Base-by-base conservation (phyloP, 805 yeast genomes). In the Jamesozyma lodderae region DNA sequence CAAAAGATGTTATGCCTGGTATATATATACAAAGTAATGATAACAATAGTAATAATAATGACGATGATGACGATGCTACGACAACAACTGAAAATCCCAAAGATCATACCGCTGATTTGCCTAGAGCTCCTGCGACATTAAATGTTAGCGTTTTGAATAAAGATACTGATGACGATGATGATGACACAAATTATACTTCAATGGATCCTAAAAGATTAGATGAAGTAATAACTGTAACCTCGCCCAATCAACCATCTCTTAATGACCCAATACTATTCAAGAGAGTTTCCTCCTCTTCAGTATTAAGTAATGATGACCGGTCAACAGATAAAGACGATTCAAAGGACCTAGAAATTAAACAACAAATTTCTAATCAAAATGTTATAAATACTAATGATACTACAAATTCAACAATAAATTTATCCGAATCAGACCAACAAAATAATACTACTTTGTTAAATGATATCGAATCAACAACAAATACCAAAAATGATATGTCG, bases 91-190 rank as follows among this genome's bases (percentile, higher is more conserved):
- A n/a, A n/a, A n/a, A n/a, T n/a, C n/a, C n/a, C n/a, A n/a, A n/a
- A n/a, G n/a, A n/a, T n/a, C n/a, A n/a, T n/a, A n/a, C n/a, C n/a
- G n/a, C 20, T 25, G 37, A 38, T 11, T 19, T 68, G 14, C 76
- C 75, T 6, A 53, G 75, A 21, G 56, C 64, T 45, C 69, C 72
- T 1, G 76, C 69, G 2, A 64, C 72, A 0, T 53, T 65, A 39
- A 61, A 68, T 36, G 73, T 73, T 36, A 68, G 61, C 25, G 80
- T 73, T 1, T 49, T 72, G 26, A 60, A 32, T 3, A 13, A n/a
- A 11, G 10, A 49, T 6, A 47, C 39, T 1, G 42, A 38, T n/a
- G 40, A 42, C 17, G 38, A 37, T 22, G 14, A 28, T 17, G 36
- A 31, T 17, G 15, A 30, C 1, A 29, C 29, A 9, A 48, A 41